phyloP scores from a whole-genome alignment of 176 grass and related monocot species.

The Alopecurus myosuroides region DNA sequence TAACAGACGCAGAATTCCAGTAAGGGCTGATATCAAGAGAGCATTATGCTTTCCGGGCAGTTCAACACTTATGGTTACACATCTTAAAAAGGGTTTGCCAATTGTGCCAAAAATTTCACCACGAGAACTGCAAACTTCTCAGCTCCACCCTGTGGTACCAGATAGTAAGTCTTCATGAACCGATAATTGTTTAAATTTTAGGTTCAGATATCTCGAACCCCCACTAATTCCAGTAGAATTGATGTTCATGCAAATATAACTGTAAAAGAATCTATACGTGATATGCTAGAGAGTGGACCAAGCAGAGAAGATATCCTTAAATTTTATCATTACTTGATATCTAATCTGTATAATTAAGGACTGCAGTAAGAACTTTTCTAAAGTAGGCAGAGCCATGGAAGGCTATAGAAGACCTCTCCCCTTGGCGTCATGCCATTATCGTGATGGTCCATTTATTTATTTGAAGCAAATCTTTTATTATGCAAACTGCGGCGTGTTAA shows the following conservation, averaged over 20 bases:
- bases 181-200: not conserved
- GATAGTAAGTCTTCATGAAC: conserved; percentile 50
- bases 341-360: not conserved
- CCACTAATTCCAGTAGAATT: not conserved
- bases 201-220: not conserved
- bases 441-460: conserved; percentile 1
- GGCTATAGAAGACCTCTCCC: not conserved
- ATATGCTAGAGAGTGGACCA: not conserved
- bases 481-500: not conserved
- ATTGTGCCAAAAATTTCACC: conserved; percentile 6
- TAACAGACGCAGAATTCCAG: conserved; percentile 55
- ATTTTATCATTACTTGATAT: not conserved
- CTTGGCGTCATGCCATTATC: not conserved
- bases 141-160: conserved; percentile 17
- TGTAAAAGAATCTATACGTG: not conserved
- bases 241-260: not conserved
- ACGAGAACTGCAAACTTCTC: conserved; percentile 7
- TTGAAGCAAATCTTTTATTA: not conserved
- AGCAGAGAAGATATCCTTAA: not conserved
- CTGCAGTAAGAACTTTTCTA: not conserved
- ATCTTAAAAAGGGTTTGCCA: conserved; percentile 49
- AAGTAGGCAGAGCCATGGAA: not conserved
- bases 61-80: conserved; percentile 79
- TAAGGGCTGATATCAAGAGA: conserved; percentile 78
- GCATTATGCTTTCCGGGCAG: conserved; percentile 81